Evolutionary conservation across 495 filamentous ascomycete genomes (phyloP), one percentile per base, ranked within the genome.

Genomic region (Podospora fimiseda): DNA sequence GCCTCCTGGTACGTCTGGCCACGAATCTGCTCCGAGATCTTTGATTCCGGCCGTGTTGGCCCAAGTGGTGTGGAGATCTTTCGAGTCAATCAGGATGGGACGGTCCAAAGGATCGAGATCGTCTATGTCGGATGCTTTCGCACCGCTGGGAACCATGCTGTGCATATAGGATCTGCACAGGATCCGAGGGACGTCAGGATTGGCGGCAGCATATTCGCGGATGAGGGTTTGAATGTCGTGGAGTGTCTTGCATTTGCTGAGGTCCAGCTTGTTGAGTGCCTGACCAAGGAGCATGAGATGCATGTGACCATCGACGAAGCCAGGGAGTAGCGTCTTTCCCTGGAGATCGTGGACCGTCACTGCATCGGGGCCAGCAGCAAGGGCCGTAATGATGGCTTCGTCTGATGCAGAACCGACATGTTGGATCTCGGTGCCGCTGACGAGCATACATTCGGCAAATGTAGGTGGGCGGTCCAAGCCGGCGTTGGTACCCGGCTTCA

Each of bases 71-170:
- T 86, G 82, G 38, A 86, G 59, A 43, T 85, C 82, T 55, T 82
- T 82, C 3, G 80, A 70, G 39, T 86, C 79, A 45, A 86, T 74
- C 49, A 75, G 77, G 19, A 86, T 80, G 0, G 82, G 80, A 9
- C 82, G 62, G 15, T 78, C 62, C 16, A 9, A 16, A 8, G 24
- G 18, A 37, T 59, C 56, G 23, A 95, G 66, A 57, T 90, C 89
- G 62, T 93, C 90, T 19, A 96, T 70, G 71, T 96, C 90, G n/a
- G 42, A 0, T 11, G 80, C 78, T 9, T 75, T 60, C 2, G 80
- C 78, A 6, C 74, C 59, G 14, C 69, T 73, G 19, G 74, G 63
- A 0, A 79, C 81, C 64, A 81, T 79, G 19, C 59, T 71, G 55
- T 84, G 80, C 70, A 83, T 82, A 80, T 80, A 86, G 11, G 80